Evolutionary conservation across 805 yeast species (phyloP).

Genomic region (Torulaspora franciscae): DNA sequence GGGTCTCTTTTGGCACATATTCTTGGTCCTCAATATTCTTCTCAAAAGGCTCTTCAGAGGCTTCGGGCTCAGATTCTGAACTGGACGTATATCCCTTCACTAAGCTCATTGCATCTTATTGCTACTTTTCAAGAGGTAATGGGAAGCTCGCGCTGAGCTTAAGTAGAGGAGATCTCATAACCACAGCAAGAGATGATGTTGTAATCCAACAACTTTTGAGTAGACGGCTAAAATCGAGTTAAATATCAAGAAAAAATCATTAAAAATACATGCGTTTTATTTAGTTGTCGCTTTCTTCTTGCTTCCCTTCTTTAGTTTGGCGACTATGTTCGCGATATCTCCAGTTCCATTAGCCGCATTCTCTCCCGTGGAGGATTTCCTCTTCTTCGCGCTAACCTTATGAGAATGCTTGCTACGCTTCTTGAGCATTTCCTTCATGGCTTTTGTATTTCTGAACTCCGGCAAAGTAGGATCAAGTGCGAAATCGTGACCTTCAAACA

Average conservation of each 20-base stretch:
- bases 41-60: background rate
- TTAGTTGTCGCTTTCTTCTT: conserved; percentile 13
- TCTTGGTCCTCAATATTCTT: background rate
- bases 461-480: conserved; percentile 92
- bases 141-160: background rate
- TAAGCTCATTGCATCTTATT: conserved; percentile 15
- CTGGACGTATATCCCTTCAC: conserved; percentile 20
- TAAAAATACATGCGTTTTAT: background rate
- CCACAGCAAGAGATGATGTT: background rate
- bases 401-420: conserved; percentile 60
- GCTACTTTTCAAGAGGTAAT: too few species aligned
- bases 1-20: background rate
- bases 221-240: background rate
- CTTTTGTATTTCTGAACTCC: conserved; percentile 82
- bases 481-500: conserved; percentile 80
- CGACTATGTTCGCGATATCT: conserved; percentile 38
- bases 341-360: conserved; percentile 9
- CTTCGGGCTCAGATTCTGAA: conserved; percentile 14
- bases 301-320: conserved; percentile 44
- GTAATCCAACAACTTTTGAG: background rate
- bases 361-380: conserved; percentile 9
- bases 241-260: background rate
- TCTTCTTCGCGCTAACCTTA: conserved; percentile 21
- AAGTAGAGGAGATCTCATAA: background rate
- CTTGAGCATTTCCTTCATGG: conserved; percentile 76